Base-by-base conservation (phyloP, 805 yeast genomes). In the Metschnikowia chrysomelidarum region DNA sequence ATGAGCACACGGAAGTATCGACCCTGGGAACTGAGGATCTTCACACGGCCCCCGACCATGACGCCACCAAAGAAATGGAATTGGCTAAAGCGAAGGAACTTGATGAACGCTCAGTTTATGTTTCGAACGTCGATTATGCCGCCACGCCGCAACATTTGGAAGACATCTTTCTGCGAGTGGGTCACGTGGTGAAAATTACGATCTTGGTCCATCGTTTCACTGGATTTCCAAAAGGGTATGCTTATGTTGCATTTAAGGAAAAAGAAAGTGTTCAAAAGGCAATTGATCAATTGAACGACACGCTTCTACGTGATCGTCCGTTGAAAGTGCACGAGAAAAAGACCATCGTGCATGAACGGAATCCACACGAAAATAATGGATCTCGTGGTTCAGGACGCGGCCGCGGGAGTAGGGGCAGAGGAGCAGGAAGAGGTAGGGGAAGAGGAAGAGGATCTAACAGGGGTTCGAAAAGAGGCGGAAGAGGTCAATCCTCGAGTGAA, bases 171-270 rank as follows among this genome's bases (percentile, higher is more conserved):
- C 56, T 57, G 23, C 44, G 39, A 2, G 63, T 59, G 24, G 82
- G 82, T 2, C 53, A 51, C 1, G 68, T 77, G 32, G 70, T 69
- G 41, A 56, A 80, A 43, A 69, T 78, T 8, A 78, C 83, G 1
- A 66, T 78, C 15, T 59, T 77, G 38, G 62, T 64, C 37, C 72
- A 71, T 44, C 62, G 62, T 28, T 59, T 48, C 44, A 62, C 73
- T 1, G 76, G 76, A 0, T 53, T 53, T 13, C 73, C 77, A 7
- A 73, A 69, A 43, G 86, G 85, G 2, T 77, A 75, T 50, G 87
- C 85, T 1, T 81, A 78, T 46, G 64, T 81, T 20, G 80, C 82
- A 46, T 81, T 78, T 50, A 71, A 67, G 10, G 48, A 53, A 6
- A 40, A 44, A 4, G 70, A 60, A 5, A 57, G 71, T 11, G 79